Conservation (phyloP, 441 rosid species). For the Pelargonium fulgidum region DNA sequence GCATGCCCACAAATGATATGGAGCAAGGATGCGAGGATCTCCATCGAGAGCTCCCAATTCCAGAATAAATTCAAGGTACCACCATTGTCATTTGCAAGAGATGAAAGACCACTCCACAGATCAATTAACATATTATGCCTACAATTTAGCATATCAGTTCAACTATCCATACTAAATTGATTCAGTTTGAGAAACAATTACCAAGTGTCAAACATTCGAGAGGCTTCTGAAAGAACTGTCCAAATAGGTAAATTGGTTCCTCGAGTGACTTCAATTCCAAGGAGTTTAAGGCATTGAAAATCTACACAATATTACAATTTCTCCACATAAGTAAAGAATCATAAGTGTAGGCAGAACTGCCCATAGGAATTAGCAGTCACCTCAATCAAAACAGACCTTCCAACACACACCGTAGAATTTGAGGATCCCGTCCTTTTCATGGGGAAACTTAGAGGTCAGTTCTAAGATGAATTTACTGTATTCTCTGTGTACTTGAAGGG, state of each 20-base stretch:
- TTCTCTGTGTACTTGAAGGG: slow-evolving; percentile 69
- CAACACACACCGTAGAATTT: slow-evolving; percentile 77
- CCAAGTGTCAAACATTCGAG: slow-evolving; percentile 87
- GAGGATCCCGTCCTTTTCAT: slow-evolving; percentile 76
- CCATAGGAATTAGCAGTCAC: slow-evolving; percentile 21
- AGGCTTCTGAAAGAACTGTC: slow-evolving; percentile 90
- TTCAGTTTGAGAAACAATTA: slow-evolving; percentile 23
- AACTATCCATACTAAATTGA: slow-evolving; percentile 8
- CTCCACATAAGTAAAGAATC: slow-evolving; percentile 20
- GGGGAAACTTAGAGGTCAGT: slow-evolving; percentile 64
- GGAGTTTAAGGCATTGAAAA: slow-evolving; percentile 83
- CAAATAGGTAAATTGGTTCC: slow-evolving; percentile 88
- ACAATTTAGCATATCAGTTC: neutral
- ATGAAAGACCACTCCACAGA: neutral
- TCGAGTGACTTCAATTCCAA: slow-evolving; percentile 87
- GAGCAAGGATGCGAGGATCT: neutral
- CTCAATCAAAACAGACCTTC: slow-evolving; percentile 55
- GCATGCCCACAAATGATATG: slow-evolving; percentile 3
- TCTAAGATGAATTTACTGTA: slow-evolving; percentile 57
- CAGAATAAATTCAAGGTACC: too few species aligned
- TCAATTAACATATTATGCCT: slow-evolving; percentile 4
- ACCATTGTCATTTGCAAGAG: too few species aligned
- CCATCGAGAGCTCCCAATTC: neutral
- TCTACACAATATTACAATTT: slow-evolving; percentile 35
- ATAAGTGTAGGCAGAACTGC: slow-evolving; percentile 9